A percentile compares a stretch with the other conserved stretches of the same genome.
These are phyloP conservation scores for Saksenaea vasiformis DNA, from an alignment of 371 early-diverging fungal species.

Conservation along the genomic window DNA sequence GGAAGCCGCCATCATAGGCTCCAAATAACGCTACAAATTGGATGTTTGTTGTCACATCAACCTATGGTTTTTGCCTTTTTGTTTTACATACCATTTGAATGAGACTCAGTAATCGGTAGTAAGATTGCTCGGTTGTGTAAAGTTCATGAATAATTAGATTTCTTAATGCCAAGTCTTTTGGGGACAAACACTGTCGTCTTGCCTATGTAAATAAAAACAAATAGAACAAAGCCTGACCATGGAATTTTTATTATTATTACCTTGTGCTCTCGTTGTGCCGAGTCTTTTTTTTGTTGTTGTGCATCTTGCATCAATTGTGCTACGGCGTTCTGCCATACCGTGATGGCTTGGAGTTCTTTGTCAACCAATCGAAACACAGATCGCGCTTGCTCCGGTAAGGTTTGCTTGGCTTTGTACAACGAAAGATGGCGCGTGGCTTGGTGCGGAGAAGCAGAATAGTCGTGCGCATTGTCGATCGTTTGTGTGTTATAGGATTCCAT, in stretches of 20 bases:
- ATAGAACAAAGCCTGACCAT: background rate
- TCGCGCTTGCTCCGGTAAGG: background rate
- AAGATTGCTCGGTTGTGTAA: slow-evolving; percentile 30
- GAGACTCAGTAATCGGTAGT: slow-evolving; percentile 28
- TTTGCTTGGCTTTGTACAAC: background rate
- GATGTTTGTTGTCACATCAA: background rate
- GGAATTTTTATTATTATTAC: too few species aligned
- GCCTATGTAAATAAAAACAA: background rate
- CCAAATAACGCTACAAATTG: slow-evolving; percentile 34
- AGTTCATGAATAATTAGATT: slow-evolving; percentile 25
- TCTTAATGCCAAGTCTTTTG: slow-evolving; percentile 13
- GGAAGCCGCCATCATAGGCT: slow-evolving; percentile 36
- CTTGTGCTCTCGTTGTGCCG: background rate
- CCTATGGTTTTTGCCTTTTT: background rate
- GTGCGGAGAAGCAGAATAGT: background rate
- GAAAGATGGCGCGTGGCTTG: background rate
- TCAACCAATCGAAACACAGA: background rate
- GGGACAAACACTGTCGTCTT: background rate
- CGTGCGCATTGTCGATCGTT: too few species aligned
- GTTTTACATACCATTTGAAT: slow-evolving; percentile 32
- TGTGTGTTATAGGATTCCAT: background rate
- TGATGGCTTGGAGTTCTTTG: background rate
- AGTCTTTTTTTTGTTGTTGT: background rate
- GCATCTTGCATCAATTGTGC: background rate
- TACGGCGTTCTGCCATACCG: background rate